phyloP scores from a whole-genome alignment of 164 flowering plant genomes.

The Vitis labrusca region DNA sequence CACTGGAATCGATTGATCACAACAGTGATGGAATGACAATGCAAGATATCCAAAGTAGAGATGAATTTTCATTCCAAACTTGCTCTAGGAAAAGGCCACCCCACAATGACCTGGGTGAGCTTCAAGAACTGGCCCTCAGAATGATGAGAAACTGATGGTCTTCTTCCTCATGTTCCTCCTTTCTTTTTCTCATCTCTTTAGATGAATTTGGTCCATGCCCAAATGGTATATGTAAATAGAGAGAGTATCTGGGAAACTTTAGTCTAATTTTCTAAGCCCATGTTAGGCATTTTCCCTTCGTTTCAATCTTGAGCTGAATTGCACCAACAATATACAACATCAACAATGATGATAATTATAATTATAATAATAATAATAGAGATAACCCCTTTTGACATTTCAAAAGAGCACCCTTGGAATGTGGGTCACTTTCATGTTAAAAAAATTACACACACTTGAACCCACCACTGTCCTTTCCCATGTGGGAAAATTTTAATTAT shows the following conservation, averaged over 20 bases:
- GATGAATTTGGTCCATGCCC: background rate
- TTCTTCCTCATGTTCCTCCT: background rate
- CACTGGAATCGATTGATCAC: conserved; percentile 45
- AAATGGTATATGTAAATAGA: conserved; percentile 15
- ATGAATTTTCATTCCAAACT: conserved; percentile 25
- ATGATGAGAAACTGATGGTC: conserved; percentile 68
- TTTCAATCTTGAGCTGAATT: background rate
- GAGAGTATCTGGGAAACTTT: conserved; percentile 1
- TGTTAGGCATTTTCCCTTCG: background rate
- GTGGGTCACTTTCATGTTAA: too few relatives aligned
- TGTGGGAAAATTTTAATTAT: background rate
- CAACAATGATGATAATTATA: too few relatives aligned
- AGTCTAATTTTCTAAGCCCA: background rate
- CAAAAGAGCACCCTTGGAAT: too few relatives aligned
- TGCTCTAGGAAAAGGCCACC: conserved; percentile 42
- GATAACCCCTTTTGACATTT: too few relatives aligned
- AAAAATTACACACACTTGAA: too few relatives aligned
- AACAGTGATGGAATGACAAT: conserved; percentile 15
- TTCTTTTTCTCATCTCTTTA: background rate
- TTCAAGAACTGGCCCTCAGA: conserved; percentile 73
- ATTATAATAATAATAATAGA: background rate
- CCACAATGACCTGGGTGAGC: conserved; percentile 63
- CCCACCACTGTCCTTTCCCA: conserved; percentile 10
- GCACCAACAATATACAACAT: background rate
- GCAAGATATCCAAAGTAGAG: conserved; percentile 36